Evolutionary conservation across 805 yeast species (phyloP).

Genomic region (Ogataea haglerorum): DNA sequence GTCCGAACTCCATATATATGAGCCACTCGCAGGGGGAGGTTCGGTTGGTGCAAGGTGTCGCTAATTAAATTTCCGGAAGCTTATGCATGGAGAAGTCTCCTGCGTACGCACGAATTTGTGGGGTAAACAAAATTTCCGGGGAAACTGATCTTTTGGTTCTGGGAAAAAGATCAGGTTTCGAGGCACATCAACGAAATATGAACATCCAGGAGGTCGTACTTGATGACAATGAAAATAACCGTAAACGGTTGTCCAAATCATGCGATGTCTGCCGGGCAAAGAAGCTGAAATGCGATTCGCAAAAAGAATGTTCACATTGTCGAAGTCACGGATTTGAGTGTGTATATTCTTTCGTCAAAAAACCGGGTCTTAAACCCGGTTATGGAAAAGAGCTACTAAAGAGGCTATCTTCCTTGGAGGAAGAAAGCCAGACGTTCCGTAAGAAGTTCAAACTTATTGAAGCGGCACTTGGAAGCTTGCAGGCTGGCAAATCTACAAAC

Average conservation of each 20-base stretch:
- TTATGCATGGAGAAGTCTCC: not conserved
- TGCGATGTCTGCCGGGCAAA: slow-evolving; percentile 20
- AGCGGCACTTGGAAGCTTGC: not conserved
- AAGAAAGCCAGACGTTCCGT: slow-evolving; percentile 3
- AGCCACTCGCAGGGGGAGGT: not conserved
- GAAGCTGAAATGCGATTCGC: slow-evolving; percentile 20
- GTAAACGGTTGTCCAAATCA: slow-evolving; percentile 15
- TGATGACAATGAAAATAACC: slow-evolving; percentile 1
- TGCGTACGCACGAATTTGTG: not conserved
- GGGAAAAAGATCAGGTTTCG: not conserved
- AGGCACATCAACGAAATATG: not conserved
- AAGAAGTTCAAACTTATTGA: slow-evolving; percentile 5
- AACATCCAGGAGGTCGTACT: not conserved
- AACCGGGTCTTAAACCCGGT: slow-evolving; percentile 28
- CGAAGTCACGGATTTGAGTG: slow-evolving; percentile 13
- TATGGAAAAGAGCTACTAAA: slow-evolving; percentile 24
- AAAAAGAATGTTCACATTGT: slow-evolving; percentile 17
- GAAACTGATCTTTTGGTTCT: not conserved
- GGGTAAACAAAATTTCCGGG: slow-evolving; percentile 1
- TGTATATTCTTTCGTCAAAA: slow-evolving; percentile 20
- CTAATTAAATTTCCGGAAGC: not conserved
- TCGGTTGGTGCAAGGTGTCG: slow-evolving; percentile 10
- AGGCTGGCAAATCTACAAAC: not conserved
- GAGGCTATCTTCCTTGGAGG: slow-evolving; percentile 11
- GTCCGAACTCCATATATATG: not conserved